Base-by-base conservation (phyloP, 768 basidiomycete species). In the Phlebiopsis gigantea region DNA sequence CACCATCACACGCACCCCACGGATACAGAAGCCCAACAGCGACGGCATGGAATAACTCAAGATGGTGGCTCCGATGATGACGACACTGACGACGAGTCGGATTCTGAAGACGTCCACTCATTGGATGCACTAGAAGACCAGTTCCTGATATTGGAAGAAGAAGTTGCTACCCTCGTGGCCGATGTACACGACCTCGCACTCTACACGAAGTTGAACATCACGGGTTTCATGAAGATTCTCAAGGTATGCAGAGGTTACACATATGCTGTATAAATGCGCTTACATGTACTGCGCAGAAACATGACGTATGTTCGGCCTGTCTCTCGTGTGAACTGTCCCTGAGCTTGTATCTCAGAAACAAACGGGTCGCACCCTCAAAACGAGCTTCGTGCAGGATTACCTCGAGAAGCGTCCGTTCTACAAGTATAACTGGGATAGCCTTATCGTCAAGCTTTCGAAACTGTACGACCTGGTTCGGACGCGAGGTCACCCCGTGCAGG, bases 191-290 rank as follows among this genome's bases (percentile, higher is more conserved):
- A 93, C 69, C 79, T 95, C 41, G 93, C 94, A 1, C 76, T 98
- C 28, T 90, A 95, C 69, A 95, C 96, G 2, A 98, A 98, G 69
- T 82, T 98, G 54, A 98, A 98, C 69, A 94, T 98, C 66, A 98
- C 97, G 1, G 97, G 97, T 9, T 99, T 99, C 70, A 89, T 98
- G 79, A 99, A 99, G 75, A 98, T 98, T 59, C 77, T 98, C 59
- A 98, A 98, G 81, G 90, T 88, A 58, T 19, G 50, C 15, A 46
- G 71, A 70, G 46, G 21, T 39, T 47, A 30, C 4, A 15, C 12
- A 21, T 39, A 42, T 7, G 19, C n/a, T 30, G 21, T 30, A 4
- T n/a, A 47, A 21, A 2, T 25, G n/a, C 31, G 55, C 53, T 39
- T 46, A 30, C 19, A 30, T 8, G 7, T 12, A 5, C 26, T 41